Evolutionary conservation across 2,329 filamentous ascomycete genomes (phyloP), one percentile per base, ranked within the genome.

Genomic region (Trichoderma harzianum): DNA sequence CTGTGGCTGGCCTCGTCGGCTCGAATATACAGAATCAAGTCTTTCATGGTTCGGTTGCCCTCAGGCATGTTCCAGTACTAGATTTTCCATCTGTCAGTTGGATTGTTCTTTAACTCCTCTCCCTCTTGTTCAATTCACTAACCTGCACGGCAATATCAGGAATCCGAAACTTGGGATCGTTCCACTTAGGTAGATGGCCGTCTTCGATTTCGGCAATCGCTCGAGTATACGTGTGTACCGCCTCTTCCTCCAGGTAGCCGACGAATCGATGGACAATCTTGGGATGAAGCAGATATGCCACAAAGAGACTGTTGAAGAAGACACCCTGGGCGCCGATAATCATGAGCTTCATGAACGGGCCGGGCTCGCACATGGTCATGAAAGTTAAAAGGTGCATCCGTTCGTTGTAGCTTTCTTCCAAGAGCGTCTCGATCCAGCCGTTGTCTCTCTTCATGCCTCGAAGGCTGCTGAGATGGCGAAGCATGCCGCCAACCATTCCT

Each of bases 231-330:
- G 96, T 99, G 78, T 97, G 88, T 1, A 98, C 95, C 10, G 96
- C 96, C 82, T 99, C 96, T 81, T 99, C 96, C 82, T 99, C 96
- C 14, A 99, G 89, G 77, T 98, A 98, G 2, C 95, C 96, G 68
- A 98, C 95, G 81, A 99, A 98, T 58, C 96, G 92, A 82, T 99
- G 96, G 78, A 93, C 95, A 74, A 93, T 95, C 73, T 91, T 90
- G 7, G 96, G 95, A 1, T 92, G 94, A 73, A 97, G 78, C 39
- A 99, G 90, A 83, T 98, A 98, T 61, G 92, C 88, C 74, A 97
- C 73, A 86, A 99, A 98, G 80, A 98, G 89, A 74, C 90, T 88
- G 83, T 99, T 99, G 88, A 97, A 98, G 86, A 97, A 98, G 76
- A 98, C 93, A 51, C 95, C 96, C 81, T 98, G 95, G 0, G 95